A percentile compares a stretch with the other conserved stretches of the same genome.
Conservation (phyloP, 495 filamentous ascomycete species). For the Chaetomium cochliodes region DNA sequence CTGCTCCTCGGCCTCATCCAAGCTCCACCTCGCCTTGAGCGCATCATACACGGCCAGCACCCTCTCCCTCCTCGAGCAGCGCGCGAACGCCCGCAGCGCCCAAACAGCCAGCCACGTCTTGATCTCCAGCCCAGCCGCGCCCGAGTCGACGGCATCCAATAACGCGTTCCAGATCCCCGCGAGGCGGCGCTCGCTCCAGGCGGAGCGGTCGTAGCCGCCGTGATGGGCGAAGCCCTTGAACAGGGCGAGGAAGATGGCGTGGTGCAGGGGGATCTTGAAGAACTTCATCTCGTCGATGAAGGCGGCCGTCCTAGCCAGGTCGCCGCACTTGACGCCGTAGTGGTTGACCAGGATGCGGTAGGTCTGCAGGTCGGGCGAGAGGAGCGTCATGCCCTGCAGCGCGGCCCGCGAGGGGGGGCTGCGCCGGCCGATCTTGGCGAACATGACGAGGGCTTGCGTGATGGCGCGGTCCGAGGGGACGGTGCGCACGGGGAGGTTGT, state of each 20-base stretch:
- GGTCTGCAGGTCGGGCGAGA: constrained; percentile 62
- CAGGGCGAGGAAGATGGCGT: constrained; percentile 62
- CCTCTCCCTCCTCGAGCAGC: constrained; percentile 37
- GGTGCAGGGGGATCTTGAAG: constrained; percentile 56
- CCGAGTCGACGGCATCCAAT: constrained; percentile 41
- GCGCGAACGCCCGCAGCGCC: constrained; percentile 48
- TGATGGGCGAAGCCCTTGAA: constrained; percentile 74
- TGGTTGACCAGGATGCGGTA: constrained; percentile 64
- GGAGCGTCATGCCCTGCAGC: constrained; percentile 54
- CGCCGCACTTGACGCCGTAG: constrained; percentile 52
- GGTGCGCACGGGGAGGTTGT: constrained; percentile 38
- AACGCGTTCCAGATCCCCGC: constrained; percentile 50
- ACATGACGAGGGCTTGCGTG: constrained; percentile 56
- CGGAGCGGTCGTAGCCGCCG: constrained; percentile 58
- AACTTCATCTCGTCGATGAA: constrained; percentile 65
- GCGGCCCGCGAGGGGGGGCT: constrained; percentile 42
- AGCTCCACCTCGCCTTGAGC: constrained; percentile 41
- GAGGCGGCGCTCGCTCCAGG: constrained; percentile 64
- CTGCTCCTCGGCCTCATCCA: constrained; percentile 32
- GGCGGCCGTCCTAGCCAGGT: constrained; percentile 55
- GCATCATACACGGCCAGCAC: constrained; percentile 45
- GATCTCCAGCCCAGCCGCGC: constrained; percentile 40
- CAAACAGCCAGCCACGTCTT: constrained; percentile 52
- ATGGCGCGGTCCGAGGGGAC: constrained; percentile 51
- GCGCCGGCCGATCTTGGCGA: constrained; percentile 44